Evolutionary conservation across 2,329 filamentous ascomycete species (phyloP).

Genomic region (Penicillium sp.): DNA sequence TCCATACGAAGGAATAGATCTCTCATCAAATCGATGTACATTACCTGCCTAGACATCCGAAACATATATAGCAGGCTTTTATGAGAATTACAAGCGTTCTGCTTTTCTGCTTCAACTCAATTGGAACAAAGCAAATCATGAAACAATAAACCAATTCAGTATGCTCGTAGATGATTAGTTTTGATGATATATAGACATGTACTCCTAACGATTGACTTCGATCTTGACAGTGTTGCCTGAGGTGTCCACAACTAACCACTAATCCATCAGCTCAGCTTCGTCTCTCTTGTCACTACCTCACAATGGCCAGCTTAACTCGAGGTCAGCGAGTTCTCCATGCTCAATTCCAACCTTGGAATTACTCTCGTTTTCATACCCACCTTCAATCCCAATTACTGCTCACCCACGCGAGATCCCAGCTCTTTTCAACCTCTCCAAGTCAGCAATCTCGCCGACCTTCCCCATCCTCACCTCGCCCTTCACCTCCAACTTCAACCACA

Average conservation of each 20-base stretch:
- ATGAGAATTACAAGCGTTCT: not conserved
- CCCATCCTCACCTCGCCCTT: constrained; percentile 13
- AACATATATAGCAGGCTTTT: not conserved
- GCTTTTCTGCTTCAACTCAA: not conserved
- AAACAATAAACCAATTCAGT: not conserved
- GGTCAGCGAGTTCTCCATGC: constrained; percentile 7
- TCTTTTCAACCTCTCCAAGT: constrained; percentile 20
- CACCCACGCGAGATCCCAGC: not conserved
- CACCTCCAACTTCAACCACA: constrained; percentile 8
- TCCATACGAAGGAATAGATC: constrained; percentile 29
- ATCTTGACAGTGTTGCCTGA: constrained; percentile 2
- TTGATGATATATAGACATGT: too few relatives aligned
- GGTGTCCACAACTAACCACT: not conserved
- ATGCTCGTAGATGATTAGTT: not conserved
- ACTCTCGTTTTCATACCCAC: not conserved
- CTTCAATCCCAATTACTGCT: not conserved
- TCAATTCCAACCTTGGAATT: not conserved
- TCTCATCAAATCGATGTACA: constrained; percentile 21
- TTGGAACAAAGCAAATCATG: not conserved
- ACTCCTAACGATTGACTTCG: not conserved
- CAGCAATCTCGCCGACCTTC: constrained; percentile 6
- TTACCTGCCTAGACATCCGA: not conserved
- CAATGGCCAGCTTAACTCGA: constrained; percentile 15
- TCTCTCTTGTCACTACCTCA: constrained; percentile 1
- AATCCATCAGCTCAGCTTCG: not conserved